These are phyloP conservation scores for Macrophomina tecta DNA, from an alignment of 2,329 filamentous ascomycete genomes.

Conservation along the genomic window DNA sequence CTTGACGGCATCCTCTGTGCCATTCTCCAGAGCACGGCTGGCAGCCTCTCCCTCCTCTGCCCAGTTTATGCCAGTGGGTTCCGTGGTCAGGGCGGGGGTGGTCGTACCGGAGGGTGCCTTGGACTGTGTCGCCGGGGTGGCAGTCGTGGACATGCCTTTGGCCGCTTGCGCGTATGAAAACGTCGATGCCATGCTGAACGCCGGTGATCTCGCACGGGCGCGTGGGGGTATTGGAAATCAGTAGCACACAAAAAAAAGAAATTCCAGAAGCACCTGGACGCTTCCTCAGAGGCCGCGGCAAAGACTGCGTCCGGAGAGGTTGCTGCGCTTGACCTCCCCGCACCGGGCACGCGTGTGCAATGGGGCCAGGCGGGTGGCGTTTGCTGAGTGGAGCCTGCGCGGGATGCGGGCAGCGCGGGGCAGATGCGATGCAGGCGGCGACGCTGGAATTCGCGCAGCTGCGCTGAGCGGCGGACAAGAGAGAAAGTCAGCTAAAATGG, in stretches of 20 bases:
- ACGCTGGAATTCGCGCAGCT: slow-evolving; percentile 20
- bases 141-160: slow-evolving; percentile 70
- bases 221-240: slow-evolving; percentile 23
- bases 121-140: slow-evolving; percentile 51
- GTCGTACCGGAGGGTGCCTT: slow-evolving; percentile 52
- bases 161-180: slow-evolving; percentile 98
- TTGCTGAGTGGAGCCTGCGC: slow-evolving; percentile 18
- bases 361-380: slow-evolving; percentile 21
- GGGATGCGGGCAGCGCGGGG: slow-evolving; percentile 19
- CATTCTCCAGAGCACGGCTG: slow-evolving; percentile 38
- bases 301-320: slow-evolving; percentile 46
- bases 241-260: slow-evolving; percentile 9
- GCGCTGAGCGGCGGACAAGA: slow-evolving; percentile 9
- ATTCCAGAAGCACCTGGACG: slow-evolving; percentile 8
- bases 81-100: slow-evolving; percentile 49
- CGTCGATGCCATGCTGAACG: slow-evolving; percentile 46
- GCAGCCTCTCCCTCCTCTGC: slow-evolving; percentile 57
- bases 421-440: slow-evolving; percentile 21
- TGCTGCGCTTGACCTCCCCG: slow-evolving; percentile 46
- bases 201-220: slow-evolving; percentile 17
- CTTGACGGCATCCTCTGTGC: slow-evolving; percentile 34
- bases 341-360: slow-evolving; percentile 36
- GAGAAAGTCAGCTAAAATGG: slow-evolving; percentile 22
- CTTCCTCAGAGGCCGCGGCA: slow-evolving; percentile 7
- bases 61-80: slow-evolving; percentile 49